Evolutionary conservation across 345 rosid species (phyloP), one percentile per base, ranked within the genome.

Genomic region (Citrus maxima): DNA sequence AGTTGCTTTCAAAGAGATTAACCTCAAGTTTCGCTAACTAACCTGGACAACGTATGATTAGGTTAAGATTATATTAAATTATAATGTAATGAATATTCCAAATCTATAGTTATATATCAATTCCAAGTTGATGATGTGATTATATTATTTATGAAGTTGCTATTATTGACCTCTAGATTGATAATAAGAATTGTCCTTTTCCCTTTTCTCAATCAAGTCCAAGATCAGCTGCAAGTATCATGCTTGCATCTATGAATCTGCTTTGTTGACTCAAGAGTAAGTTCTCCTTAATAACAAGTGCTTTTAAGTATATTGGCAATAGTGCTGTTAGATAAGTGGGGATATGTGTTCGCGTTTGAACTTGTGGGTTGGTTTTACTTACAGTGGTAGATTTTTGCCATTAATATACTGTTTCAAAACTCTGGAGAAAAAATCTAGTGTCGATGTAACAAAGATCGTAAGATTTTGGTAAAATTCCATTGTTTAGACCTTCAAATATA

Each of bases 1-100:
- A 14, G 82, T 80, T 72, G 80, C 79, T 69, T 68, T 83, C 84
- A 59, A 63, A 25, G 64, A 37, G 78, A 75, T 75, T 62, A 65
- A 63, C 64, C 64, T 70, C 49, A 77, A 35, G 22, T 55, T 49
- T 73, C 67, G 59, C 6, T 16, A 9, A 69, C 9, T 22, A 27
- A 66, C 22, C 25, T 6, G 25, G 40, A 64, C 59, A 65, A 10
- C 35, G 40, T 16, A 55, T 72, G 51, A 75, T 75, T 46, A 62
- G 77, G 72, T 72, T 24, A 28, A 7, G 80, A 71, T 72, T 24
- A 28, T 3, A 54, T n/a, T 69, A 66, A 73, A 54, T 70, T 21
- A 46, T 46, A 61, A 61, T 61, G n/a, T 37, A 63, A 62, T 54
- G 68, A 32, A 71, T 65, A 22, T 6, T 3, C 49, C 67, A 51